Evolutionary conservation across 179 eudicot species (phyloP).

Genomic region (Dionaea muscipula): DNA sequence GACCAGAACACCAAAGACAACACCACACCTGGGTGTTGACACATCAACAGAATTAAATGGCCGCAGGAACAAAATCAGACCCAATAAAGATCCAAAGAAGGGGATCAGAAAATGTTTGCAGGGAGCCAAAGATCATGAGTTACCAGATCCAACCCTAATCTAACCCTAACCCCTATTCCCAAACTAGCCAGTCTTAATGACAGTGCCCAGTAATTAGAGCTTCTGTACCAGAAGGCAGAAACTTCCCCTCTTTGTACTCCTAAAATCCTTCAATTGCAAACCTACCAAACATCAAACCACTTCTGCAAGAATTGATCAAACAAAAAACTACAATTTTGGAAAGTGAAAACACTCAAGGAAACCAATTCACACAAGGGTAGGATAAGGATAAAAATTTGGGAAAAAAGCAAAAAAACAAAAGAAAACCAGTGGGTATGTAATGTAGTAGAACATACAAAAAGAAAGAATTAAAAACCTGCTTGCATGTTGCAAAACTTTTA

Average conservation of each 20-base stretch:
- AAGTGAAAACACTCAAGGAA: neutral
- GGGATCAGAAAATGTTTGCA: neutral
- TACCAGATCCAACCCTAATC: constrained; percentile 4
- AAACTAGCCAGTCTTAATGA: neutral
- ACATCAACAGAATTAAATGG: neutral
- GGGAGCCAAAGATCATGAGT: neutral
- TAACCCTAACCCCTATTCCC: neutral
- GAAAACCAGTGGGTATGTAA: no score
- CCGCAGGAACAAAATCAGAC: constrained; percentile 1
- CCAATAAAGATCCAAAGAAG: neutral
- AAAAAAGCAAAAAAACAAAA: no score
- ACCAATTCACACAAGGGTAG: neutral
- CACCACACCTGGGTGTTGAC: neutral
- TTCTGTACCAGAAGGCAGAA: neutral
- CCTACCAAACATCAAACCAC: neutral
- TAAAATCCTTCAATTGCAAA: constrained; percentile 3
- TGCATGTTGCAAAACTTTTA: no score
- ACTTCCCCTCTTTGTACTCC: neutral
- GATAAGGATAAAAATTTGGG: no score
- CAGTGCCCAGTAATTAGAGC: neutral
- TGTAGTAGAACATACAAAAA: no score
- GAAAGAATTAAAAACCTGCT: no score
- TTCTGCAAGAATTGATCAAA: neutral
- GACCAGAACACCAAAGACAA: neutral
- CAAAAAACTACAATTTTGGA: neutral